Evolutionary conservation across 768 basidiomycete genomes (phyloP), one percentile per base, ranked within the genome.

Genomic region (Chalciporus sphaerocephalus): DNA sequence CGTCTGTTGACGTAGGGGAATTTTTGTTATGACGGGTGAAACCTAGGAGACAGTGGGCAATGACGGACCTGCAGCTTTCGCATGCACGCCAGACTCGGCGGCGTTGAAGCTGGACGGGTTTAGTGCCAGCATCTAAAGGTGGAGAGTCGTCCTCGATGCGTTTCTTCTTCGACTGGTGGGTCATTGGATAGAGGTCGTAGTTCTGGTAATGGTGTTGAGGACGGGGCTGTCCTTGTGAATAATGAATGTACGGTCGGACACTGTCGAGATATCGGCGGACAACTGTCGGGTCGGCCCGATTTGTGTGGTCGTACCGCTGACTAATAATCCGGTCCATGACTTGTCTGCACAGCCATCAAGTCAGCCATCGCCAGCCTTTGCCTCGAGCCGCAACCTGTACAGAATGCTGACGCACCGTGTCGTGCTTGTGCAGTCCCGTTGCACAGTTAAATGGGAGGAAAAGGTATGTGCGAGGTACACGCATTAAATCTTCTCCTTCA

Each of bases 61-160:
- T 42, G 39, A 72, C 79, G 38, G 51, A 84, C 89, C 89, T 81
- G 74, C 90, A 92, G 57, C 83, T 82, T 72, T 92, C 90, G 69
- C 89, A 92, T 64, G 89, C 89, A 45, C 90, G 71, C 90, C 91
- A 92, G 38, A 92, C 90, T 55, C 90, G 69, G 37, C 80, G 67
- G 46, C 90, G 76, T 64, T 90, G 89, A 20, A 91, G 74, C 63
- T 86, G 85, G 34, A 91, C 64, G 24, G 87, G 86, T 57, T 87
- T 88, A 39, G 75, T 62, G 55, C 81, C 77, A 38, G 69, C 60
- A 53, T 90, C 87, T 32, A 71, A 54, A 12, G 79, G 56, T 44
- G 64, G 35, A 15, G 64, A 20, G 35, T 77, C 71, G 46, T 86
- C 87, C 40, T 82, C 79, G 54, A 80, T 60, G 43, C 82, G 83